phyloP scores from a whole-genome alignment of 139 green algal species.

The Closterium sp. region DNA sequence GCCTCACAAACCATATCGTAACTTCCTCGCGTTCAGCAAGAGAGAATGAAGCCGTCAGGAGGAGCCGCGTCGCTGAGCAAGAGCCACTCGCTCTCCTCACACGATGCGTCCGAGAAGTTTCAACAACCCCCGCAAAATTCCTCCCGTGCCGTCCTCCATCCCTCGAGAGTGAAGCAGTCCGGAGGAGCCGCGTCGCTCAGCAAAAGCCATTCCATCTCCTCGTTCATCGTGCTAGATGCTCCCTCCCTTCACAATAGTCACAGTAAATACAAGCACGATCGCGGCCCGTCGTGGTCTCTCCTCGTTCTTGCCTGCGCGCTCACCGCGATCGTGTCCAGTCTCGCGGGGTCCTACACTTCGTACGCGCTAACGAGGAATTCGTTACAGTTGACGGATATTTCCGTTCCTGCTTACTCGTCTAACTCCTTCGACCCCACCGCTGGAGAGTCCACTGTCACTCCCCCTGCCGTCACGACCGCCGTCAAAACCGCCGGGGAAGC shows the following conservation, averaged over 20 bases:
- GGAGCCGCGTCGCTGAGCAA: not conserved
- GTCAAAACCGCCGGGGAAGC: no score
- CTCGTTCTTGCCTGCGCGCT: not conserved
- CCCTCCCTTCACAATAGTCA: not conserved
- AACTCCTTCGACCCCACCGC: not conserved
- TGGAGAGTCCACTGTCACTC: no score
- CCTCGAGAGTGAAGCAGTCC: not conserved
- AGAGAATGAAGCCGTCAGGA: not conserved
- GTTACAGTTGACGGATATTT: not conserved
- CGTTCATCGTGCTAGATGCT: not conserved
- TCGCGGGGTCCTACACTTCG: not conserved
- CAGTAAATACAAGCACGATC: not conserved
- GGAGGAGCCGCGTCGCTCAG: not conserved
- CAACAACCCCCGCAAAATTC: no score
- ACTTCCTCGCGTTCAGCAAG: not conserved
- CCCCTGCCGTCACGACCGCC: no score
- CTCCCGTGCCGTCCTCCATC: not conserved
- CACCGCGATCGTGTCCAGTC: not conserved
- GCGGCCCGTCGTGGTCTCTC: not conserved
- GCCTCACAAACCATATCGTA: no score
- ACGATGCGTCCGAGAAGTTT: no score
- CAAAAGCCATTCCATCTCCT: not conserved
- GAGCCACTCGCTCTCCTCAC: not conserved
- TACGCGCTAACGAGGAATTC: not conserved
- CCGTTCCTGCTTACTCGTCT: not conserved